Evolutionary conservation across 1,284 basidiomycete genomes (phyloP).

Genomic region (Pyrrhoderma noxium): DNA sequence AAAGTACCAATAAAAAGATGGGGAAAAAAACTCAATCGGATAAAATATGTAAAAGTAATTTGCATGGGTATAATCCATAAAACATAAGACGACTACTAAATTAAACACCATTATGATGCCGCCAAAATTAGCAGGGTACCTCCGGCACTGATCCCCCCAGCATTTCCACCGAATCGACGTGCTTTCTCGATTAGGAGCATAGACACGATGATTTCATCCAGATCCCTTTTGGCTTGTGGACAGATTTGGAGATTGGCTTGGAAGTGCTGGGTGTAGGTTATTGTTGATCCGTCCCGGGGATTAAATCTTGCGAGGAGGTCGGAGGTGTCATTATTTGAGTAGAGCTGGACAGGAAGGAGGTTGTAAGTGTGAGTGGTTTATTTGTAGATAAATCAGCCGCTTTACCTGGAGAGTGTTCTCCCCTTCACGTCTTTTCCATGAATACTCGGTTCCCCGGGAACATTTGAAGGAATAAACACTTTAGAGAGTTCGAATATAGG

Average conservation of each 20-base stretch:
- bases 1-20: too few relatives aligned
- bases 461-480: neutral
- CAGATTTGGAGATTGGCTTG: too few relatives aligned
- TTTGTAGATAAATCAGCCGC: too few relatives aligned
- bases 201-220: slow-evolving; percentile 5
- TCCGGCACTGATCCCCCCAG: too few relatives aligned
- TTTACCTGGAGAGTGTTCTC: too few relatives aligned
- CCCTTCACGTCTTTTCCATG: slow-evolving; percentile 1
- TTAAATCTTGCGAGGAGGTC: slow-evolving; percentile 2
- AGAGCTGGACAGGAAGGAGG: slow-evolving; percentile 1
- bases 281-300: neutral
- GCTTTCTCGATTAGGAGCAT: slow-evolving; percentile 8
- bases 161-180: neutral
- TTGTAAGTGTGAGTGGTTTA: too few relatives aligned
- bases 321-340: neutral
- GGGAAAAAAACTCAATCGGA: too few relatives aligned
- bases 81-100: too few relatives aligned
- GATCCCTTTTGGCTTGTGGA: neutral
- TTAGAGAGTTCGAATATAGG: neutral
- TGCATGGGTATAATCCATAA: too few relatives aligned
- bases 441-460: neutral
- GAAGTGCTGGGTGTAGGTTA: neutral
- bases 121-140: too few relatives aligned
- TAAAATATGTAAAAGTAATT: too few relatives aligned
- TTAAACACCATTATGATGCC: too few relatives aligned